Evolutionary conservation across 305 asterid species (phyloP).

Genomic region (Fraxinus platypoda): DNA sequence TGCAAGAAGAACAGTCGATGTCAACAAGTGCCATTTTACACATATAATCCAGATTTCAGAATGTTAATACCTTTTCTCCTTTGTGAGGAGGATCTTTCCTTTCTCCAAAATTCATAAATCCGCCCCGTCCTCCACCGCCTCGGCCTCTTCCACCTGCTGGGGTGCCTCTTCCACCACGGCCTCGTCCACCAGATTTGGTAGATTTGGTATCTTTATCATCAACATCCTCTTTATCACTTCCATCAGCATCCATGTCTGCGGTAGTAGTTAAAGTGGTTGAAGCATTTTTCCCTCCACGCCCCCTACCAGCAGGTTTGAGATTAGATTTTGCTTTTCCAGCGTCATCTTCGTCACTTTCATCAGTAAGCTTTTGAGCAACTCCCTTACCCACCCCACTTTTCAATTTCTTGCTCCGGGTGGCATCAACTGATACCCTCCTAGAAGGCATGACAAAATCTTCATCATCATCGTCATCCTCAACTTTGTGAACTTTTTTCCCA

Average conservation of each 20-base stretch:
- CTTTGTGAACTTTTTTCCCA: constrained; percentile 55
- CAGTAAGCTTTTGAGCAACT: constrained; percentile 46
- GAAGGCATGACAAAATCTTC: constrained; percentile 66
- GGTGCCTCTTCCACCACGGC: constrained; percentile 86
- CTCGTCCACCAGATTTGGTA: constrained; percentile 74
- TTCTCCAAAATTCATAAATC: constrained; percentile 95
- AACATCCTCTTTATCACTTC: constrained; percentile 52
- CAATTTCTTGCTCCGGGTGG: constrained; percentile 66
- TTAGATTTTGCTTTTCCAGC: constrained; percentile 41
- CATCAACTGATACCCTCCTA: constrained; percentile 42
- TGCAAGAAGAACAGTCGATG: constrained; percentile 27
- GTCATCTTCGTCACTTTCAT: constrained; percentile 66
- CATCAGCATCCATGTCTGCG: constrained; percentile 49
- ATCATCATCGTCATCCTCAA: constrained; percentile 63
- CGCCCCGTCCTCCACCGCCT: constrained; percentile 97
- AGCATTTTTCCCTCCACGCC: constrained; percentile 69
- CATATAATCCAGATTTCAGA: constrained; percentile 19
- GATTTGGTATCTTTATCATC: constrained; percentile 58
- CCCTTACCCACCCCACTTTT: constrained; percentile 73
- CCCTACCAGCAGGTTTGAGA: constrained; percentile 66
- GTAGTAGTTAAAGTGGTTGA: constrained; percentile 35
- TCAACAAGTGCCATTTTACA: constrained; percentile 18
- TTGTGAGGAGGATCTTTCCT: constrained; percentile 99
- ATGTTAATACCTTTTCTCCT: constrained; percentile 81
- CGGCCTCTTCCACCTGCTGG: constrained; percentile 85